Evolutionary conservation across 441 rosid genomes (phyloP).

Genomic region (Capsella rubella): DNA sequence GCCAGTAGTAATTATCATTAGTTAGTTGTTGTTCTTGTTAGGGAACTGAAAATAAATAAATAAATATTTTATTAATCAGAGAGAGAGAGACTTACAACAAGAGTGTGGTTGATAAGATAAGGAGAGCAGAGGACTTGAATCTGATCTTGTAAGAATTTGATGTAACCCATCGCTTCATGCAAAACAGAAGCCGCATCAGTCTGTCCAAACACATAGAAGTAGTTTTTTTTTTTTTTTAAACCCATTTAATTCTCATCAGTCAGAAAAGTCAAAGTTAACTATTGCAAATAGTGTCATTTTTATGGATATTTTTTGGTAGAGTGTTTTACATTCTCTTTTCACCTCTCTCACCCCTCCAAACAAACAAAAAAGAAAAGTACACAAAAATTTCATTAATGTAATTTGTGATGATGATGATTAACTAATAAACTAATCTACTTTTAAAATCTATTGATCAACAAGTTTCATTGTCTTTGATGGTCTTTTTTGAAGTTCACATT

Average conservation of each 20-base stretch:
- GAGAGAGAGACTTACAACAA: constrained; percentile 54
- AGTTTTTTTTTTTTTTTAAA: constrained; percentile 13
- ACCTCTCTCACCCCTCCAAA: neutral
- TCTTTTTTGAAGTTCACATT: constrained; percentile 42
- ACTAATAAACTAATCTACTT: constrained; percentile 12
- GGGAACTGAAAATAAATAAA: neutral
- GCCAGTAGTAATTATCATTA: neutral
- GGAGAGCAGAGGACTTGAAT: constrained; percentile 87
- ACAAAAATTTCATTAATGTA: constrained; percentile 21
- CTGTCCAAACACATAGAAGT: constrained; percentile 44
- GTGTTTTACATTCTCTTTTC: constrained; percentile 21
- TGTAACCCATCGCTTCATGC: constrained; percentile 96
- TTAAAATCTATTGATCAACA: constrained; percentile 33
- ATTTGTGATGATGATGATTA: constrained; percentile 21
- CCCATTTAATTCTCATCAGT: neutral
- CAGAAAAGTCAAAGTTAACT: constrained; percentile 34
- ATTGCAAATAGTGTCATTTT: constrained; percentile 7
- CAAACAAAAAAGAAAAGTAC: neutral
- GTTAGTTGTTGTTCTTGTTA: too few species aligned
- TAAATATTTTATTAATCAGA: neutral
- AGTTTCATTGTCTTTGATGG: constrained; percentile 32
- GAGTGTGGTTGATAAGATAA: constrained; percentile 60
- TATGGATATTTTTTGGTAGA: constrained; percentile 34
- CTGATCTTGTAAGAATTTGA: constrained; percentile 91
- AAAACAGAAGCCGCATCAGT: constrained; percentile 92